A percentile compares a stretch with the other conserved stretches of the same genome.
phyloP scores from a whole-genome alignment of 2,329 filamentous ascomycete species.

The Sporothrix pallida region DNA sequence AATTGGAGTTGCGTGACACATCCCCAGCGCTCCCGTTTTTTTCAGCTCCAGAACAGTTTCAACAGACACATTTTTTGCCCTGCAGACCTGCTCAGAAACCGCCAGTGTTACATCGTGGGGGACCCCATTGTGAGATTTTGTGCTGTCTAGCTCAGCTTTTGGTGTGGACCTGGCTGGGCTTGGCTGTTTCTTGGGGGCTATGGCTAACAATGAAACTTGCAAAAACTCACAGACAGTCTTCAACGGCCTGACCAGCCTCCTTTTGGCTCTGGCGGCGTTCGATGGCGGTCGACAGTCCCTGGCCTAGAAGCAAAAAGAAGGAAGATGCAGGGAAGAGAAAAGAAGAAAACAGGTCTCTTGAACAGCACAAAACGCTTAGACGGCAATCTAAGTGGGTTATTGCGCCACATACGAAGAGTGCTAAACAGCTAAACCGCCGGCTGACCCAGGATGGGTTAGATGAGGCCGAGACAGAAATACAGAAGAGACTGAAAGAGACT shows the following conservation, averaged over 20 bases:
- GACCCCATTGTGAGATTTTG: background rate
- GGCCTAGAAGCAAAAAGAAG: slow-evolving; percentile 2
- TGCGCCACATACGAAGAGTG: slow-evolving; percentile 5
- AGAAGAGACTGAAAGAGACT: background rate
- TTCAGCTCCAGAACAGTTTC: background rate
- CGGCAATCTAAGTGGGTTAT: slow-evolving; percentile 10
- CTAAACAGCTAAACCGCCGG: background rate
- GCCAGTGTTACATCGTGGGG: slow-evolving; percentile 23
- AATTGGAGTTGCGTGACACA: background rate
- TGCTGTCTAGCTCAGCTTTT: background rate
- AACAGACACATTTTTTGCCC: no score
- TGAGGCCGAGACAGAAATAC: background rate
- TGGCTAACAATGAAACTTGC: background rate
- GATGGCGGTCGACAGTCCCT: background rate
- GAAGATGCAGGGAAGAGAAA: background rate
- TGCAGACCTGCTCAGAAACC: background rate
- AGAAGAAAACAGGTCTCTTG: background rate
- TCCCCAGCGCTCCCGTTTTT: background rate
- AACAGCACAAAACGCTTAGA: background rate
- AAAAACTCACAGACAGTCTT: background rate
- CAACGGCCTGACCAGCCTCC: background rate
- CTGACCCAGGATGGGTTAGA: background rate
- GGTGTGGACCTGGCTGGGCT: background rate
- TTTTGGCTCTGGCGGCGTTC: background rate
- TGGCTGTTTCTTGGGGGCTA: background rate